phyloP scores from a whole-genome alignment of 805 yeast species.

The Candida corydali region DNA sequence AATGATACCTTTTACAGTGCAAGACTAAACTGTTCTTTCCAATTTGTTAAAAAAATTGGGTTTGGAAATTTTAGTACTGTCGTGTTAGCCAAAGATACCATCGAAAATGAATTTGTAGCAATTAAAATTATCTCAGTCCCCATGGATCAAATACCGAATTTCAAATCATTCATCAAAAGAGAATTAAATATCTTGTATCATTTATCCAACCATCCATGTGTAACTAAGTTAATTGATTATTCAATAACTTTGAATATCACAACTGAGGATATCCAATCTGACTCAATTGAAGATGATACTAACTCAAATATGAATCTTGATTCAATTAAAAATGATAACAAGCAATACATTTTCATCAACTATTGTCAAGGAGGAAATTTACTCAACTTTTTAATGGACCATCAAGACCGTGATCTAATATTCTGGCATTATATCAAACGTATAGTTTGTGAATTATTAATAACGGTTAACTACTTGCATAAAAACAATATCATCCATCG shows the following conservation, averaged over 20 bases:
- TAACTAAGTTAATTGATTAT: conserved; percentile 58
- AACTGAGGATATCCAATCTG: conserved; percentile 18
- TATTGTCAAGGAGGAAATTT: conserved; percentile 85
- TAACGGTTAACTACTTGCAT: conserved; percentile 74
- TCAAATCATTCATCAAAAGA: conserved; percentile 42
- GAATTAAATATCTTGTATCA: conserved; percentile 64
- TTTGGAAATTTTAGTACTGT: conserved; percentile 69
- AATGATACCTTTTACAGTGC: conserved; percentile 4
- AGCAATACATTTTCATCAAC: conserved; percentile 58
- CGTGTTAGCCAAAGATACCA: conserved; percentile 37
- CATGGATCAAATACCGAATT: conserved; percentile 21
- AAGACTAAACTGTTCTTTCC: conserved; percentile 6
- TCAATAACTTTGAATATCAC: conserved; percentile 26
- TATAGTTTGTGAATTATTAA: conserved; percentile 64
- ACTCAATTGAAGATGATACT: conserved; percentile 10
- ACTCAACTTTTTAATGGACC: conserved; percentile 47
- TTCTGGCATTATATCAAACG: conserved; percentile 54
- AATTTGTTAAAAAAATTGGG: conserved; percentile 43
- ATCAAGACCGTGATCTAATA: conserved; percentile 36
- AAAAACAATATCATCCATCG: conserved; percentile 70
- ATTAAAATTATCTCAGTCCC: conserved; percentile 59
- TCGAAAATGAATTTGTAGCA: conserved; percentile 44
- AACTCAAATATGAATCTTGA: not conserved
- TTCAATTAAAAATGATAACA: conserved; percentile 15
- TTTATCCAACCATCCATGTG: conserved; percentile 59